Evolutionary conservation across 78 protist species (phyloP).

Genomic region (Bodo saltans): DNA sequence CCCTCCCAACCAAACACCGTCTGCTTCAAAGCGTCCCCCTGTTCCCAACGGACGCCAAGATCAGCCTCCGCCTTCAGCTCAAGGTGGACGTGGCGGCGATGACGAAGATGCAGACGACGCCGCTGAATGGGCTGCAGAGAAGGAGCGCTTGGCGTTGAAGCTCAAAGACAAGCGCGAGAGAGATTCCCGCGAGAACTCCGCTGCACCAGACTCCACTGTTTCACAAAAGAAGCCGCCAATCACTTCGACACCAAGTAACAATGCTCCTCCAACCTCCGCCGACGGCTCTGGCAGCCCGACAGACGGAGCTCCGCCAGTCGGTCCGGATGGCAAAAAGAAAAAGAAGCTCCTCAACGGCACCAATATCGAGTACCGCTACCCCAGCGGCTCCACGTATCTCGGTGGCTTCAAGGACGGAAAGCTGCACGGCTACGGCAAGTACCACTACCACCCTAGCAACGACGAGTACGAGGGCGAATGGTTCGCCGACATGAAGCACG

Average conservation of each 20-base stretch:
- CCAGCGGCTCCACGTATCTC: conserved; percentile 13
- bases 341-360: conserved; percentile 37
- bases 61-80: no score
- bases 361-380: conserved; percentile 34
- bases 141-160: not conserved
- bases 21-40: no score
- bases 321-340: not conserved
- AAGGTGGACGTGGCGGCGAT: not conserved
- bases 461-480: conserved; percentile 40
- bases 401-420: conserved; percentile 47
- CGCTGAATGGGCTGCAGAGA: not conserved
- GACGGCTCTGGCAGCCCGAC: not conserved
- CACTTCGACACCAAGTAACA: no score
- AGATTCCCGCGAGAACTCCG: not conserved
- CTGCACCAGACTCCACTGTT: not conserved
- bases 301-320: not conserved
- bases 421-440: conserved; percentile 35
- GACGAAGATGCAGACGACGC: not conserved
- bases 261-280: not conserved
- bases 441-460: conserved; percentile 13
- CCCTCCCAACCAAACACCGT: no score
- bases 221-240: no score
- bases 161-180: not conserved
- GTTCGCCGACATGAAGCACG: conserved; percentile 27
- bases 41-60: no score